Conservation (phyloP, 352 stramenopile species). For the Pythium sukuiense region DNA sequence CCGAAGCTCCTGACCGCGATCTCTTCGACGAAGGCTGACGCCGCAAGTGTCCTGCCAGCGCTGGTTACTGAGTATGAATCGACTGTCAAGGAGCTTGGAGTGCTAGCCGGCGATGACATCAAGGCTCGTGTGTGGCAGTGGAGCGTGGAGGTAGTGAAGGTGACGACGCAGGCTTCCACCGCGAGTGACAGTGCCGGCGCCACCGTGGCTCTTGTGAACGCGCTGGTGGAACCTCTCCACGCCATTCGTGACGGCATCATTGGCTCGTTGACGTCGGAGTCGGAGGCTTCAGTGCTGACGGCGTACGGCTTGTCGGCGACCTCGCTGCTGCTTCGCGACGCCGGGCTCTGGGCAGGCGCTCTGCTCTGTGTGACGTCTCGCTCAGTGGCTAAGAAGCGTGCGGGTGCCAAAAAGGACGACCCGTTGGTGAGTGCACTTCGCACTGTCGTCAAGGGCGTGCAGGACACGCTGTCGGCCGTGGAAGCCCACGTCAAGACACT, state of each 20-base stretch:
- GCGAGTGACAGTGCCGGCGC: conserved; percentile 20
- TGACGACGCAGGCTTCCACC: conserved; percentile 7
- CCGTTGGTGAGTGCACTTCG: conserved; percentile 38
- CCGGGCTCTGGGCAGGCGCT: conserved; percentile 54
- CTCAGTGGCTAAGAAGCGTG: conserved; percentile 55
- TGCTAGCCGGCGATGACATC: conserved; percentile 21
- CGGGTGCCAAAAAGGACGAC: conserved; percentile 66
- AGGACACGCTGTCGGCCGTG: conserved; percentile 45
- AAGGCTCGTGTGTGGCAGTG: conserved; percentile 58
- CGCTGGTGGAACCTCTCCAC: conserved; percentile 14
- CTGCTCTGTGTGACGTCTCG: conserved; percentile 48
- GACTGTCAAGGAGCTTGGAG: conserved; percentile 22
- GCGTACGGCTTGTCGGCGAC: conserved; percentile 51
- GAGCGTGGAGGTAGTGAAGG: conserved; percentile 33
- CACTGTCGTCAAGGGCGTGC: conserved; percentile 58
- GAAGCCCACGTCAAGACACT: conserved; percentile 39
- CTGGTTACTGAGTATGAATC: conserved; percentile 36
- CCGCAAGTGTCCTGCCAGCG: conserved; percentile 26
- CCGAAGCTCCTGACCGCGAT: conserved; percentile 50
- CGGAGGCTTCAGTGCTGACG: conserved; percentile 30
- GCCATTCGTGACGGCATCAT: conserved; percentile 22
- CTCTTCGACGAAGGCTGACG: conserved; percentile 9
- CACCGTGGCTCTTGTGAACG: conserved; percentile 6
- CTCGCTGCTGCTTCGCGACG: conserved; percentile 58
- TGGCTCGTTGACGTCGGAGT: conserved; percentile 10